These are phyloP conservation scores for Coemansia sp. DNA, from an alignment of 192 early-diverging fungal genomes.

Conservation along the genomic window DNA sequence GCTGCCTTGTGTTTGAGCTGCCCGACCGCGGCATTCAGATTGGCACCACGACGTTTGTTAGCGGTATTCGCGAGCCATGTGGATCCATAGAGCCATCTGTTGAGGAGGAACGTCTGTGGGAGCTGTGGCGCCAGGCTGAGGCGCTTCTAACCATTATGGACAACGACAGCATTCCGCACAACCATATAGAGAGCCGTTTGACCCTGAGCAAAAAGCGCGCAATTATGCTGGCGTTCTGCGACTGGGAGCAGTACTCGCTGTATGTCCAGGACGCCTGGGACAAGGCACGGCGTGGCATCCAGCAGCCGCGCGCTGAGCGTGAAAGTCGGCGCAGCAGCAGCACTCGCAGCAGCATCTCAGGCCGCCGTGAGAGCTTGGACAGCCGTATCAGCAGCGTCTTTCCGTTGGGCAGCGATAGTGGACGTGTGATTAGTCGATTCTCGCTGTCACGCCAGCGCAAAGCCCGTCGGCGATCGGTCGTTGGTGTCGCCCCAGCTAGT, in stretches of 20 bases:
- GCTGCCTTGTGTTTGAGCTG: conserved; percentile 51
- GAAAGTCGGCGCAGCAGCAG: conserved; percentile 35
- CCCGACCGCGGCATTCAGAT: conserved; percentile 48
- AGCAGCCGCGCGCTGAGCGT: conserved; percentile 21
- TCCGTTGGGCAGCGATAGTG: conserved; percentile 4
- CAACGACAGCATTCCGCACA: conserved; percentile 46
- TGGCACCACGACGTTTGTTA: conserved; percentile 45
- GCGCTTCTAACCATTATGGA: conserved; percentile 54
- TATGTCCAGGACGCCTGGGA: conserved; percentile 54
- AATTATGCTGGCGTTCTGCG: conserved; percentile 54
- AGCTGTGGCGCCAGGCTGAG: conserved; percentile 53
- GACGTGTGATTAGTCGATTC: conserved; percentile 17
- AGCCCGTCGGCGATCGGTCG: conserved; percentile 47
- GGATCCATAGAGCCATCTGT: conserved; percentile 52
- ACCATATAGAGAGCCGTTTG: conserved; percentile 31
- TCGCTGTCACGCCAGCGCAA: conserved; percentile 46
- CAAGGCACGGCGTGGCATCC: conserved; percentile 45
- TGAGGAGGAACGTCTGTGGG: conserved; percentile 54
- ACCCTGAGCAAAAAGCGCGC: conserved; percentile 54
- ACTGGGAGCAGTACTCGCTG: conserved; percentile 55
- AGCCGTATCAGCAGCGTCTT: conserved; percentile 20
- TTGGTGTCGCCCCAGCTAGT: conserved; percentile 47
- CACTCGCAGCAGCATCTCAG: conserved; percentile 11
- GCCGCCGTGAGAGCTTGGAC: conserved; percentile 17
- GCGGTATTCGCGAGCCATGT: conserved; percentile 34